Percentiles rank a stretch among this genome's conserved stretches.
Conservation (phyloP, 2,329 filamentous ascomycete genomes). For the Aureobasidium musti region DNA sequence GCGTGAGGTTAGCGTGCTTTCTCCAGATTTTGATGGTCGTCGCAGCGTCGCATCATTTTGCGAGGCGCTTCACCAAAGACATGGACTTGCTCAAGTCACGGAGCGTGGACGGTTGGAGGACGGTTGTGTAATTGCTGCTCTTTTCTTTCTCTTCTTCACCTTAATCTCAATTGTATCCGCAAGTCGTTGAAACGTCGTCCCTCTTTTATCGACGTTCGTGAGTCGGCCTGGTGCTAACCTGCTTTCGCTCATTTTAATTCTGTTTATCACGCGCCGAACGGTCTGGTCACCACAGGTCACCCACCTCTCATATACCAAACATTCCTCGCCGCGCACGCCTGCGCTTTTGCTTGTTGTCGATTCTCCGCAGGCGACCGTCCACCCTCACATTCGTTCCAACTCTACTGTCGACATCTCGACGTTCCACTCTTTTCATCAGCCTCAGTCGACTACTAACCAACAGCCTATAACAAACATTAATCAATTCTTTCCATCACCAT, state of each 20-base stretch:
- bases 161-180: slow-evolving; percentile 12
- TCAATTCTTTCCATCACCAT: slow-evolving; percentile 5
- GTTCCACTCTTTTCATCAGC: slow-evolving; percentile 27
- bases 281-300: slow-evolving; percentile 25
- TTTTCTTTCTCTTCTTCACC: slow-evolving; percentile 22
- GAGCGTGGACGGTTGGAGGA: slow-evolving; percentile 15
- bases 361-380: slow-evolving; percentile 18
- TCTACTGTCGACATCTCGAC: slow-evolving; percentile 19
- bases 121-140: slow-evolving; percentile 27
- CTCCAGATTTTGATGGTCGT: slow-evolving; percentile 22
- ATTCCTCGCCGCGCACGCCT: slow-evolving; percentile 28
- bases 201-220: slow-evolving; percentile 27
- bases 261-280: slow-evolving; percentile 27
- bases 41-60: slow-evolving; percentile 26
- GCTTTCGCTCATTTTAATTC: slow-evolving; percentile 29
- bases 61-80: slow-evolving; percentile 1
- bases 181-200: slow-evolving; percentile 28
- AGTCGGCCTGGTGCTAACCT: slow-evolving; percentile 21
- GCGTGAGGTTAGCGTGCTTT: slow-evolving; percentile 7
- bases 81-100: slow-evolving; percentile 1
- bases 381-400: slow-evolving; percentile 15
- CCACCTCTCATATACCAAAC: slow-evolving; percentile 28
- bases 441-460: slow-evolving; percentile 15
- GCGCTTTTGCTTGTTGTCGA: slow-evolving; percentile 27
- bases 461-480: slow-evolving; percentile 14